Evolutionary conservation across 2,329 filamentous ascomycete genomes (phyloP), one percentile per base, ranked within the genome.

Genomic region (Aspergillus sp.): DNA sequence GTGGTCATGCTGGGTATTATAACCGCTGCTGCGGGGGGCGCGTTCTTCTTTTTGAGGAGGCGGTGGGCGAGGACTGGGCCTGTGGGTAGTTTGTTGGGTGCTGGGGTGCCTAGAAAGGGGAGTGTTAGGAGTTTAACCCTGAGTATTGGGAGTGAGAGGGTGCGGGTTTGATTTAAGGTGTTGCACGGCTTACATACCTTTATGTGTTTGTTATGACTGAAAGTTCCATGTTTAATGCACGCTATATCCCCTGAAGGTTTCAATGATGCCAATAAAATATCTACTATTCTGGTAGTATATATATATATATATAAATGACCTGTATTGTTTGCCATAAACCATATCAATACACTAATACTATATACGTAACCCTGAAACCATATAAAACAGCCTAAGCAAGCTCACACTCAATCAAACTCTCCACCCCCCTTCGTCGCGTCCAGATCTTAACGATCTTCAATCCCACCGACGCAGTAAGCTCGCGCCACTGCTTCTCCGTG

Each of bases 1-100:
- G 81, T 88, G 77, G 84, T 88, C 15, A 87, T 85, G 1, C 68
- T 88, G 43, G 85, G 43, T 19, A 44, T 41, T 4, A 33, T 54
- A 4, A 33, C 31, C 19, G 15, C 40, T 14, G 19, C 19, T 31
- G 52, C 31, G 6, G 43, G 31, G 1, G 35, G 27, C 8, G 52
- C 43, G 2, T 54, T 47, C 19, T 7, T 47, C 0, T 4, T 54
- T 6, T 9, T 53, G 7, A 33, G 39, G 27, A 53, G 31, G 35
- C 15, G 31, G 7, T 21, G 50, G 17, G 39, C 19, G 43, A 31
- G 11, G 9, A n/a, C 17, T 6, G 19, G 14, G 21, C 14, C 19
- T 17, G 37, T 11, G 14, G 44, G 31, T 8, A n/a, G 6, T 25
- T 11, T 17, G 2, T 19, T 14, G 2, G 43, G 11, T 6, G 23